These are phyloP conservation scores for Solanum bukasovii DNA, from an alignment of 257 asterid species.

Conservation along the genomic window DNA sequence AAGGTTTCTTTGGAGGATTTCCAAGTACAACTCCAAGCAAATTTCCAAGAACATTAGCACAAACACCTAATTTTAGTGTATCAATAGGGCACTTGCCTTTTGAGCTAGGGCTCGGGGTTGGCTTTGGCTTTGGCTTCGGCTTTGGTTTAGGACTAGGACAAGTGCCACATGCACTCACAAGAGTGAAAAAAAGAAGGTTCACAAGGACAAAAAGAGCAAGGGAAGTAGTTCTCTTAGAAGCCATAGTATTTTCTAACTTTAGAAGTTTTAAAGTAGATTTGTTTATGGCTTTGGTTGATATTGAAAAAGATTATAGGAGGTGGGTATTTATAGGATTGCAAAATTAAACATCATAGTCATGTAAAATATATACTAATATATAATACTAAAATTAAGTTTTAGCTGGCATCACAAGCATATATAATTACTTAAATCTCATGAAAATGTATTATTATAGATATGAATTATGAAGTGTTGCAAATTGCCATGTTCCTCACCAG, in stretches of 20 bases:
- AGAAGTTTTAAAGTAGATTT: neutral
- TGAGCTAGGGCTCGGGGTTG: constrained; percentile 12
- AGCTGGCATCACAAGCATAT: constrained; percentile 28
- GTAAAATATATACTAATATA: neutral
- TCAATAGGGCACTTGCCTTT: constrained; percentile 42
- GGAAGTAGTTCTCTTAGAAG: constrained; percentile 19
- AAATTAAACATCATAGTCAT: neutral
- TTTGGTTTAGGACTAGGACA: constrained; percentile 20
- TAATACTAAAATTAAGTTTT: constrained; percentile 5
- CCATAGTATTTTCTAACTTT: constrained; percentile 26
- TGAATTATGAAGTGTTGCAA: constrained; percentile 13
- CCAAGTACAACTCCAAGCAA: constrained; percentile 26
- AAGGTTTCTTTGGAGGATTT: constrained; percentile 34
- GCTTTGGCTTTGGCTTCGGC: constrained; percentile 22
- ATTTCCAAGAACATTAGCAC: constrained; percentile 38
- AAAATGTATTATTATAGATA: constrained; percentile 12
- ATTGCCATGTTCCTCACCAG: constrained; percentile 20
- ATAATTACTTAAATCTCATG: constrained; percentile 1
- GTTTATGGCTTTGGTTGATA: constrained; percentile 3
- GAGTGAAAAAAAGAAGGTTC: constrained; percentile 37
- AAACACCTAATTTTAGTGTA: constrained; percentile 44
- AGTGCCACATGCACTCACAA: constrained; percentile 38
- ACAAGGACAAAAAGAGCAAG: constrained; percentile 36
- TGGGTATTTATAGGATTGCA: constrained; percentile 27
- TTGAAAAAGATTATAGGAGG: neutral